Evolutionary conservation across 768 basidiomycete genomes (phyloP).

Genomic region (Trametes maxima): DNA sequence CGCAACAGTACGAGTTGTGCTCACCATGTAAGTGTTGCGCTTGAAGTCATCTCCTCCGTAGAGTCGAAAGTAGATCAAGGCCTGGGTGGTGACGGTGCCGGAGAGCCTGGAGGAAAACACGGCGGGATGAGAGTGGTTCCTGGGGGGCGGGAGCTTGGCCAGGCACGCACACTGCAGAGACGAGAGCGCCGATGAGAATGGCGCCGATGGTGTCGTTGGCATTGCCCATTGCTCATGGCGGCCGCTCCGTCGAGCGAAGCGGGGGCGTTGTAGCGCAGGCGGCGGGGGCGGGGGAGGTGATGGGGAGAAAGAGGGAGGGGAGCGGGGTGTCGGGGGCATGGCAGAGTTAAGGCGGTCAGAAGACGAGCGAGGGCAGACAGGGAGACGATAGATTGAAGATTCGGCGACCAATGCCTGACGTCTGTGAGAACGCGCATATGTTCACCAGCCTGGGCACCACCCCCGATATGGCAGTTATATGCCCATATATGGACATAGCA

Average conservation of each 20-base stretch:
- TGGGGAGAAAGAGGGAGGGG: slow-evolving; percentile 4
- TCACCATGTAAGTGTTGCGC: slow-evolving; percentile 20
- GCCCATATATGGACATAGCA: slow-evolving; percentile 3
- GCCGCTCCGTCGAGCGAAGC: slow-evolving; percentile 8
- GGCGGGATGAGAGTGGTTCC: not conserved
- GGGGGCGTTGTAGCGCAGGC: not conserved
- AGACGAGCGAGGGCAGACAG: not conserved
- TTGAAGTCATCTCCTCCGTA: slow-evolving; percentile 20
- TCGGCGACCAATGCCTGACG: slow-evolving; percentile 19
- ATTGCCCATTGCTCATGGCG: slow-evolving; percentile 24
- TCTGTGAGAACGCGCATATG: slow-evolving; percentile 16
- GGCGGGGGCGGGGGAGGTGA: slow-evolving; percentile 7
- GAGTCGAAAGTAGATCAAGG: slow-evolving; percentile 21
- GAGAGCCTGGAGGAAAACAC: slow-evolving; percentile 16
- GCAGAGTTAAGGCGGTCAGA: slow-evolving; percentile 15
- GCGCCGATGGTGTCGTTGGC: slow-evolving; percentile 23
- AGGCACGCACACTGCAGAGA: slow-evolving; percentile 23
- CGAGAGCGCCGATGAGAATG: slow-evolving; percentile 25
- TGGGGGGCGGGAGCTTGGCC: not conserved
- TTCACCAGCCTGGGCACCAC: not conserved
- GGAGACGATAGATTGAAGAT: slow-evolving; percentile 19
- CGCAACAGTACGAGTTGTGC: not conserved
- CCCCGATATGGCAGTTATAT: slow-evolving; percentile 16
- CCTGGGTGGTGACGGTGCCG: slow-evolving; percentile 25
- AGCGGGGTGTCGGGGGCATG: not conserved